Base-by-base conservation (phyloP, 371 early-diverging fungal species). In the Rhizopus delemar region DNA sequence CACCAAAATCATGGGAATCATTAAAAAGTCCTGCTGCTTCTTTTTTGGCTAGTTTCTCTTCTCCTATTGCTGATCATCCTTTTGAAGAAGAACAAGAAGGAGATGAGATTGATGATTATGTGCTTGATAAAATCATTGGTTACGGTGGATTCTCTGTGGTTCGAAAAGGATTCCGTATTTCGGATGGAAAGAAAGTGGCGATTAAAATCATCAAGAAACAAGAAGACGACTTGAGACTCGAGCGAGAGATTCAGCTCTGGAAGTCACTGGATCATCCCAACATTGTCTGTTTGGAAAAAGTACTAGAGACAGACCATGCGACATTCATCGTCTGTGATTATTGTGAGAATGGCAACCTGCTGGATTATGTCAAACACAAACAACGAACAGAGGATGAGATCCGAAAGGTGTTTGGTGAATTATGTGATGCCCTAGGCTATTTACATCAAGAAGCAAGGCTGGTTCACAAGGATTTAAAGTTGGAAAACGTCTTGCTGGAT, bases 391-490 rank as follows among this genome's bases (percentile, higher is more conserved):
- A 88, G 64, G 56, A 56, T 15, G 56, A 77, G 29, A 83, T 82
- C 0, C 65, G 80, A 3, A 39, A 22, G 2, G 69, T 86, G 36
- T 91, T 93, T 66, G 53, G 70, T n/a, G 91, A 94, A 67, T 53
- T 94, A 4, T 73, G 82, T 7, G 70, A 75, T 5, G 93, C 92
- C 3, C 63, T 97, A 0, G 64, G 73, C 28, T 94, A 94, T 65
- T 59, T 95, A 50, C 97, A 97, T 68, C 66, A 70, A 15, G 85
- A 90, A 33, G 78, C 73, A 39, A 63, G 78, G 9, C 73, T 95
- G 15, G 86, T 88, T 31, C 96, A 97, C 67, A 83, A 92, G 43
- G 97, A 97, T 68, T 69, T 97, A 35, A 97, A 97, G 71, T 79
- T 89, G 32, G 97, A 97, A 62, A 96, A 96, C 66, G 82, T 96